A percentile compares a stretch with the other conserved stretches of the same genome.
Evolutionary conservation across 2,329 filamentous ascomycete species (phyloP).

Genomic region (Aspergillus jensenii): DNA sequence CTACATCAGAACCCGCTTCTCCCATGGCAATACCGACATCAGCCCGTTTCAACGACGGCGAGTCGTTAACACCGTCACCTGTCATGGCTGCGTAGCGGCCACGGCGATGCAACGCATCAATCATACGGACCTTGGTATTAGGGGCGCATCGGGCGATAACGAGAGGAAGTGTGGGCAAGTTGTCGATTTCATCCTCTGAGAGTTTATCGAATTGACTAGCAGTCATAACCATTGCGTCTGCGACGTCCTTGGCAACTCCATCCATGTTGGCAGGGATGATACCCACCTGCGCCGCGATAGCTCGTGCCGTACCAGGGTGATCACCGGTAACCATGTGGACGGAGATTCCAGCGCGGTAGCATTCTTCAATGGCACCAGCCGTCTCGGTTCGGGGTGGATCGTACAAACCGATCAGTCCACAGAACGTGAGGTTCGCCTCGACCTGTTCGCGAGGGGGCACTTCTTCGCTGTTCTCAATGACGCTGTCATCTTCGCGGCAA

Average conservation of each 20-base stretch:
- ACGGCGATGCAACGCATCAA: conserved; percentile 60
- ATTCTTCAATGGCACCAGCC: conserved; percentile 67
- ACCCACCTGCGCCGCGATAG: conserved; percentile 75
- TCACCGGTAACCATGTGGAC: conserved; percentile 87
- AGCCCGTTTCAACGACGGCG: conserved; percentile 74
- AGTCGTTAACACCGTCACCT: conserved; percentile 85
- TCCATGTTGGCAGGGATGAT: conserved; percentile 68
- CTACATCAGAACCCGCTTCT: conserved; percentile 75
- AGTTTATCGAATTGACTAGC: conserved; percentile 77
- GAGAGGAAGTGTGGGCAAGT: conserved; percentile 54
- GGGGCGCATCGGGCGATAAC: conserved; percentile 61
- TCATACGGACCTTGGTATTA: conserved; percentile 79
- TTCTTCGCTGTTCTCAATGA: conserved; percentile 16
- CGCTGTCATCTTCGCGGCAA: conserved; percentile 31
- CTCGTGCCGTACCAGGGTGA: conserved; percentile 73
- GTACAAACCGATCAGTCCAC: conserved; percentile 83
- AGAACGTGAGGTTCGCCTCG: conserved; percentile 68
- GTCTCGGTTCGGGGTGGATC: conserved; percentile 83
- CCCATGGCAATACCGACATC: conserved; percentile 92
- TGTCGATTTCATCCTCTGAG: conserved; percentile 69
- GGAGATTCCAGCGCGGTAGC: conserved; percentile 70
- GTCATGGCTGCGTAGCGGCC: conserved; percentile 81
- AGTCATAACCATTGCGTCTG: conserved; percentile 70
- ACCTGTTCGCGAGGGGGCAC: conserved; percentile 55
- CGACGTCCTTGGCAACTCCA: conserved; percentile 60